phyloP scores from a whole-genome alignment of 352 stramenopile species.

The Pilasporangium apinafurcum region DNA sequence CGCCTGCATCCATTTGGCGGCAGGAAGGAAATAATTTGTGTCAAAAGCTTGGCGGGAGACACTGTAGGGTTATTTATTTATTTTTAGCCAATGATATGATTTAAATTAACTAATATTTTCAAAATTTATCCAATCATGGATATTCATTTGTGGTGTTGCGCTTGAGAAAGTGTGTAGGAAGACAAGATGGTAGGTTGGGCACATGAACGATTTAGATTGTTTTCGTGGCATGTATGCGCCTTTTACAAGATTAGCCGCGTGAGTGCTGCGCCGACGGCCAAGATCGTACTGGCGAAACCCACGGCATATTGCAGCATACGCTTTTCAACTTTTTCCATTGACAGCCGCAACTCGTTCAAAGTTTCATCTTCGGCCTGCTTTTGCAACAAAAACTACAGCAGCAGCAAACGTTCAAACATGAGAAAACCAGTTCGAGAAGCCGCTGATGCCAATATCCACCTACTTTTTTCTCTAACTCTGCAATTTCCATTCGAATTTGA shows the following conservation, averaged over 20 bases:
- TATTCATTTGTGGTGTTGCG: too few relatives aligned
- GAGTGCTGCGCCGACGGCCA: constrained; percentile 75
- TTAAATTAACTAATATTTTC: too few relatives aligned
- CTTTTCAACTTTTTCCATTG: constrained; percentile 88
- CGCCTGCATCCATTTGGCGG: constrained; percentile 22
- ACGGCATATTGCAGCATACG: constrained; percentile 85
- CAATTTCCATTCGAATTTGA: constrained; percentile 85
- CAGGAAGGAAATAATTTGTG: too few relatives aligned
- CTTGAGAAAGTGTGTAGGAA: too few relatives aligned
- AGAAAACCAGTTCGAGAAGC: background rate
- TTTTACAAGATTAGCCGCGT: constrained; percentile 65
- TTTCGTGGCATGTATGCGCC: background rate
- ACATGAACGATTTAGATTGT: too few relatives aligned
- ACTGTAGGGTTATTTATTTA: too few relatives aligned
- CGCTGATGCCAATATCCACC: too few relatives aligned
- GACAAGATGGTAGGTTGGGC: too few relatives aligned
- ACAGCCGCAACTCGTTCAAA: constrained; percentile 78
- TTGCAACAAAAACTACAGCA: constrained; percentile 64
- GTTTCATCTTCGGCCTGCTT: constrained; percentile 87
- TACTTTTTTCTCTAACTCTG: constrained; percentile 80
- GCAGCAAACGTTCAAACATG: background rate
- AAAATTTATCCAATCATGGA: too few relatives aligned
- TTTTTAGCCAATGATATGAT: too few relatives aligned
- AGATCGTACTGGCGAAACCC: constrained; percentile 84
- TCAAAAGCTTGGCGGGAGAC: too few relatives aligned